Percentiles rank a stretch among this genome's conserved stretches.
Conservation (phyloP, 139 green algal genomes). For the Coelastrella sp. region DNA sequence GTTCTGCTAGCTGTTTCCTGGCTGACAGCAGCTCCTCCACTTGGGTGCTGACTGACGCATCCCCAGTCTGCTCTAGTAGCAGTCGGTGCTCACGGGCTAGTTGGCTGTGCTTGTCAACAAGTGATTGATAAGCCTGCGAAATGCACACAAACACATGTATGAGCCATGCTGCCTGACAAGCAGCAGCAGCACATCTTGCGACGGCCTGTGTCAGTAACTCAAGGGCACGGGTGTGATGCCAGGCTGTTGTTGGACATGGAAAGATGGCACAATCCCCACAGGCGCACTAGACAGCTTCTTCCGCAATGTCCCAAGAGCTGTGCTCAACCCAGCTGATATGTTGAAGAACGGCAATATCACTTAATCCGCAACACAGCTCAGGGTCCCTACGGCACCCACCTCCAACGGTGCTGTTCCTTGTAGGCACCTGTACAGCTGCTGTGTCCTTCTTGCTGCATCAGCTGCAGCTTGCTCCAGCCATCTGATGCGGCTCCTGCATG, state of each 20-base stretch:
- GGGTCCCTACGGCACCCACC: neutral
- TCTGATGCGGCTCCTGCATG: conserved; percentile 63
- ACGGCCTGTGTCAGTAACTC: too few species aligned
- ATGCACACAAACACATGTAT: neutral
- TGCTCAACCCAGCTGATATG: neutral
- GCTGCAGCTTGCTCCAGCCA: conserved; percentile 66
- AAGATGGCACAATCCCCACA: neutral
- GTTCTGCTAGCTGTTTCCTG: conserved; percentile 55
- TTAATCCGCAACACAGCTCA: too few species aligned
- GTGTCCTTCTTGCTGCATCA: conserved; percentile 51
- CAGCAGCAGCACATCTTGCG: neutral
- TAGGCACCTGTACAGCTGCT: conserved; percentile 63
- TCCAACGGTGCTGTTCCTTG: conserved; percentile 58
- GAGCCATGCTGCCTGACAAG: neutral
- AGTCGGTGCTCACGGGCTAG: conserved; percentile 42
- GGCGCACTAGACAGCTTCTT: too few species aligned
- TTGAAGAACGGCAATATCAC: neutral
- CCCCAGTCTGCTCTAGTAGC: conserved; percentile 63
- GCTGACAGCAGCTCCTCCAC: conserved; percentile 63
- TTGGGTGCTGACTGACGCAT: conserved; percentile 45
- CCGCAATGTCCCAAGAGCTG: too few species aligned
- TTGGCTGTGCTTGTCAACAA: conserved; percentile 66
- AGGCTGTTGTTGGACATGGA: neutral
- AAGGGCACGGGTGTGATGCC: too few species aligned
- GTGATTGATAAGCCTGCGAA: conserved; percentile 59